Conservation (phyloP, 176 grass and related monocot genomes). For the Carex scoparia region DNA sequence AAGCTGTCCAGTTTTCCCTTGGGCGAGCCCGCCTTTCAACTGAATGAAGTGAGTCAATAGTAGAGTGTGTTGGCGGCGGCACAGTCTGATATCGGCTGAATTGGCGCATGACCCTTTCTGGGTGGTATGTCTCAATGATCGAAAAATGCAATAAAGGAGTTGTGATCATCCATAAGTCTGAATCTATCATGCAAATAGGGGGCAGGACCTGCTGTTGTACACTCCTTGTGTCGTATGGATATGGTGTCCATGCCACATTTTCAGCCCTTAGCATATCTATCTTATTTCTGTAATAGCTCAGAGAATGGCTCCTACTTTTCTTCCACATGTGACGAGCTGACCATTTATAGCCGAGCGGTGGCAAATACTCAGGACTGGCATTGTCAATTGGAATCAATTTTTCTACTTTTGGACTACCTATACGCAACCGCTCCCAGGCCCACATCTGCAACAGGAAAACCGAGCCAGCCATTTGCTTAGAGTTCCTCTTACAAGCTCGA, state of each 20-base stretch:
- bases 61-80: neutral
- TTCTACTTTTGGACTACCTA: constrained; percentile 10
- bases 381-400: neutral
- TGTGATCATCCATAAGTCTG: constrained; percentile 7
- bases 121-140: constrained; percentile 19
- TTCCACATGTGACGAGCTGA: constrained; percentile 2
- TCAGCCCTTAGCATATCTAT: constrained; percentile 15
- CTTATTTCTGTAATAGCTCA: constrained; percentile 12
- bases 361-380: neutral
- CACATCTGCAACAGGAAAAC: no score
- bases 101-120: constrained; percentile 17
- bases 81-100: constrained; percentile 4
- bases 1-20: constrained; percentile 12
- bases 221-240: neutral
- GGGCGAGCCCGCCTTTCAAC: neutral
- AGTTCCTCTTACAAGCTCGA: constrained; percentile 6
- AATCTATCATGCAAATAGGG: neutral
- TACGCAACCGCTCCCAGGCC: neutral
- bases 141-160: constrained; percentile 20
- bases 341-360: constrained; percentile 17
- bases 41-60: constrained; percentile 7
- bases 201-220: neutral
- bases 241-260: constrained; percentile 8
- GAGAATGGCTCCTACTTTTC: neutral
- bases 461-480: no score